These are phyloP conservation scores for Tagetes patula DNA, from an alignment of 129 eudicot genomes.

Conservation along the genomic window DNA sequence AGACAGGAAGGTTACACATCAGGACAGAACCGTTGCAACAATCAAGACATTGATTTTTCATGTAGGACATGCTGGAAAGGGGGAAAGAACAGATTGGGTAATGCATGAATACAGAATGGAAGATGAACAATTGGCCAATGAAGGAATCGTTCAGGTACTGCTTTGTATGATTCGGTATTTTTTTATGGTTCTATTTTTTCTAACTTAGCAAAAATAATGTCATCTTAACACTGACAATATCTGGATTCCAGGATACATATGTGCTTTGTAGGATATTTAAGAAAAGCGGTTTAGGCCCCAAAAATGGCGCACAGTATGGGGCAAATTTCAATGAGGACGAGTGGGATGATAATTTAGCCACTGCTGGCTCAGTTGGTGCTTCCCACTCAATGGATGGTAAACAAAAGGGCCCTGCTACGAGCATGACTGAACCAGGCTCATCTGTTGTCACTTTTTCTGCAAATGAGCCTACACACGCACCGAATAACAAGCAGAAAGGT, in stretches of 20 bases:
- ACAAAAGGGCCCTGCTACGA: constrained; percentile 22
- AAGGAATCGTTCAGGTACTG: constrained; percentile 56
- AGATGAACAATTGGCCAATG: constrained; percentile 43
- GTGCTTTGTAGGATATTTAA: constrained; percentile 60
- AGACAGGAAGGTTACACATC: constrained; percentile 49
- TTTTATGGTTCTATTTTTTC: not conserved
- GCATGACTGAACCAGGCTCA: not conserved
- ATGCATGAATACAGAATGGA: constrained; percentile 62
- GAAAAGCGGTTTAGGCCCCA: constrained; percentile 75
- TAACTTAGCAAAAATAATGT: not conserved
- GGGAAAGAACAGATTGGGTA: constrained; percentile 78
- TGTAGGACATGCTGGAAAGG: constrained; percentile 54
- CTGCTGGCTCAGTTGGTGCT: constrained; percentile 24
- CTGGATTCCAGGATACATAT: constrained; percentile 53
- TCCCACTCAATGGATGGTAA: not conserved
- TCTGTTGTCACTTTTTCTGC: not conserved
- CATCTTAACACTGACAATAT: not conserved
- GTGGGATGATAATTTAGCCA: constrained; percentile 44
- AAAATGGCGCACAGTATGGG: constrained; percentile 73
- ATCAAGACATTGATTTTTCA: constrained; percentile 67
- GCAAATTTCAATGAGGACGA: constrained; percentile 73
- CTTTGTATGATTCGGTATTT: not conserved
- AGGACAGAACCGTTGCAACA: constrained; percentile 43
- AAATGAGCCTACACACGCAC: not conserved
- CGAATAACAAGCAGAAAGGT: no score